Evolutionary conservation across 306 rosid genomes (phyloP).

Genomic region (Cyamopsis tetragonoloba): DNA sequence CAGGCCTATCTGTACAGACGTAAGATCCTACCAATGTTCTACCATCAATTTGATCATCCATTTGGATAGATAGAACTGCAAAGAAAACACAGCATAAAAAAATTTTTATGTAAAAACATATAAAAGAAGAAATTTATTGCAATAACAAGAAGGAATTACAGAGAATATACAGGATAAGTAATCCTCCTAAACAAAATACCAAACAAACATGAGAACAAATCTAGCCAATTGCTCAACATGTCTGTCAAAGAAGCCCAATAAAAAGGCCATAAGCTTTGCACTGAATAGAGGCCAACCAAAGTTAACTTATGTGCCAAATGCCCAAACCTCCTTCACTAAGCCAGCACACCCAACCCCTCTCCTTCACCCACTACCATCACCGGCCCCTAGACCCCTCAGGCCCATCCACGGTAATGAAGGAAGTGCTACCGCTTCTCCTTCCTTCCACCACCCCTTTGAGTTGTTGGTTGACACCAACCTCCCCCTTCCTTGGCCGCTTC

Average conservation of each 20-base stretch:
- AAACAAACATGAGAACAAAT: background rate
- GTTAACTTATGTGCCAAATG: background rate
- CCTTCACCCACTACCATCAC: too few relatives aligned
- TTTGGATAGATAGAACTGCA: slow-evolving; percentile 79
- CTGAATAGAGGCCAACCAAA: background rate
- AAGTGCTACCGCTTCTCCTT: too few relatives aligned
- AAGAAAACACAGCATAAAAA: slow-evolving; percentile 14
- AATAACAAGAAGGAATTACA: background rate
- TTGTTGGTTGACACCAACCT: too few relatives aligned
- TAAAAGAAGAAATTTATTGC: background rate
- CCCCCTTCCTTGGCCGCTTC: too few relatives aligned
- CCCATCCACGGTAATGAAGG: too few relatives aligned
- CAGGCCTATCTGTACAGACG: slow-evolving; percentile 81
- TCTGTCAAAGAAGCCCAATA: background rate
- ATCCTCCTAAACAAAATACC: slow-evolving; percentile 1
- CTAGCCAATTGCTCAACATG: background rate
- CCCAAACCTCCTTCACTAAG: background rate
- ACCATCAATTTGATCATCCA: slow-evolving; percentile 95
- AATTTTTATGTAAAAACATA: background rate
- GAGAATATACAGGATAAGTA: background rate
- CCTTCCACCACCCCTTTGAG: too few relatives aligned
- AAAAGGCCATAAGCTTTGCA: background rate
- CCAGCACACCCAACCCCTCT: too few relatives aligned
- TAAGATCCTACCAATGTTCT: slow-evolving; percentile 79
- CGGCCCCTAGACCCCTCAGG: too few relatives aligned